Percentiles rank a stretch among this genome's conserved stretches.
These are phyloP conservation scores for Chrysosporium keratinophilum DNA, from an alignment of 2,329 filamentous ascomycete species.

Conservation along the genomic window DNA sequence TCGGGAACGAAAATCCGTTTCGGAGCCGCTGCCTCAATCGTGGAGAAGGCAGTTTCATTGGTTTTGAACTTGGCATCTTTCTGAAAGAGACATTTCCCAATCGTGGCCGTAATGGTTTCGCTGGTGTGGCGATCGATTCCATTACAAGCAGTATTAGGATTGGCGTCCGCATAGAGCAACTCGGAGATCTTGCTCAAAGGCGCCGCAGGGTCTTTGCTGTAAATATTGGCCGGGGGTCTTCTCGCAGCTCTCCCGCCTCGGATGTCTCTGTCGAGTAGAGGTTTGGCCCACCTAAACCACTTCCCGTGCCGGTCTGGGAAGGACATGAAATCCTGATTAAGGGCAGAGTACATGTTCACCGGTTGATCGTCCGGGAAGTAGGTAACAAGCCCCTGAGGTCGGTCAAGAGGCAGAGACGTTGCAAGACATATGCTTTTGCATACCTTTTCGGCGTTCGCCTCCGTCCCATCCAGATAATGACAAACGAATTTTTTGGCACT, in stretches of 20 bases:
- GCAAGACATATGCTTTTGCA: slow-evolving; percentile 29
- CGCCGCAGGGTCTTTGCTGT: slow-evolving; percentile 7
- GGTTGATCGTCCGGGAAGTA: slow-evolving; percentile 25
- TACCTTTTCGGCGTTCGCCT: slow-evolving; percentile 25
- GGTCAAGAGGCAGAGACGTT: slow-evolving; percentile 17
- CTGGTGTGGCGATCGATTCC: slow-evolving; percentile 13
- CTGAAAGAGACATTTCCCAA: slow-evolving; percentile 33
- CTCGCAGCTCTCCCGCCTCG: slow-evolving; percentile 13
- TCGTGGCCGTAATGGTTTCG: slow-evolving; percentile 29
- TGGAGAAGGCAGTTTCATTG: slow-evolving; percentile 3
- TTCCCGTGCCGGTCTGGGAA: slow-evolving; percentile 26
- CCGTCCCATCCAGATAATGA: slow-evolving; percentile 27
- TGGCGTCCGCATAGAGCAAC: slow-evolving; percentile 7
- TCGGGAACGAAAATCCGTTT: slow-evolving; percentile 24
- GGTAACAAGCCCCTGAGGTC: slow-evolving; percentile 26
- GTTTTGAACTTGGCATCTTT: slow-evolving; percentile 8
- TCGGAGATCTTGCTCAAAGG: slow-evolving; percentile 12
- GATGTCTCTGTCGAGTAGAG: slow-evolving; percentile 19
- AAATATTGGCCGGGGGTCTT: slow-evolving; percentile 12
- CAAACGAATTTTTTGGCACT: slow-evolving; percentile 21
- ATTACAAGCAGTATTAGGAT: background rate
- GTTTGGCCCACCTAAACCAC: slow-evolving; percentile 33
- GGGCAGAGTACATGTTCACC: slow-evolving; percentile 22
- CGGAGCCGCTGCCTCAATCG: background rate
- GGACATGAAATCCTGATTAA: slow-evolving; percentile 20